Conservation (phyloP, 2,329 filamentous ascomycete genomes). For the Clarireedia sp. region DNA sequence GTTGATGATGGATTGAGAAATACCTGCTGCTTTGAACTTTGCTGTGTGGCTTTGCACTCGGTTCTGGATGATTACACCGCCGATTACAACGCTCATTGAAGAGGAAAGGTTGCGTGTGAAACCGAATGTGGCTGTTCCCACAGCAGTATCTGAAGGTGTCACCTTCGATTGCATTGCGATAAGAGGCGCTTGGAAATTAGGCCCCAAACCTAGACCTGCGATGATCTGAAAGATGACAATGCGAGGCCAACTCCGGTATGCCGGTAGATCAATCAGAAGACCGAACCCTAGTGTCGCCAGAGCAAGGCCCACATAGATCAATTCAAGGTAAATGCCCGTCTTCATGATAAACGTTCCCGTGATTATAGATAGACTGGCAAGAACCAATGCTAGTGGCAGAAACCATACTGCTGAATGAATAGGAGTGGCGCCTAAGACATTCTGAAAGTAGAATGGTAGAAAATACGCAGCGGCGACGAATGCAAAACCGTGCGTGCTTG, state of each 20-base stretch:
- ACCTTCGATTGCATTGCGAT: too few species aligned
- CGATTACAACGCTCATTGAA: too few species aligned
- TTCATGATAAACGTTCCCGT: constrained; percentile 59
- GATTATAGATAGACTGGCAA: constrained; percentile 51
- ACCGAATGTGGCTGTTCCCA: too few species aligned
- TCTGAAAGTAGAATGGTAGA: constrained; percentile 66
- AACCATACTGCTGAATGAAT: constrained; percentile 68
- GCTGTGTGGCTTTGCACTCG: too few species aligned
- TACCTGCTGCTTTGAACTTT: too few species aligned
- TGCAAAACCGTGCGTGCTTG: constrained; percentile 41
- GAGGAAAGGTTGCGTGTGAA: too few species aligned
- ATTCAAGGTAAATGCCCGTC: constrained; percentile 39
- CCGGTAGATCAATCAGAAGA: constrained; percentile 34
- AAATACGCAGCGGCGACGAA: constrained; percentile 42
- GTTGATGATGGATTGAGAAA: too few species aligned
- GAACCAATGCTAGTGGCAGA: constrained; percentile 57
- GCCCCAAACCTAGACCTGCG: too few species aligned
- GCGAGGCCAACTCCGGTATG: constrained; percentile 19
- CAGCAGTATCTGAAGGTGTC: too few species aligned
- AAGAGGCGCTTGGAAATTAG: too few species aligned
- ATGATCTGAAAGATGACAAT: too few species aligned
- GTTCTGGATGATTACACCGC: too few species aligned
- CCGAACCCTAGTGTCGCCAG: constrained; percentile 37
- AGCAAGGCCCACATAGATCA: constrained; percentile 37
- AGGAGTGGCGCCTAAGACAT: constrained; percentile 58